Evolutionary conservation across 441 rosid species (phyloP), one percentile per base, ranked within the genome.

Genomic region (Mallotus repandus): DNA sequence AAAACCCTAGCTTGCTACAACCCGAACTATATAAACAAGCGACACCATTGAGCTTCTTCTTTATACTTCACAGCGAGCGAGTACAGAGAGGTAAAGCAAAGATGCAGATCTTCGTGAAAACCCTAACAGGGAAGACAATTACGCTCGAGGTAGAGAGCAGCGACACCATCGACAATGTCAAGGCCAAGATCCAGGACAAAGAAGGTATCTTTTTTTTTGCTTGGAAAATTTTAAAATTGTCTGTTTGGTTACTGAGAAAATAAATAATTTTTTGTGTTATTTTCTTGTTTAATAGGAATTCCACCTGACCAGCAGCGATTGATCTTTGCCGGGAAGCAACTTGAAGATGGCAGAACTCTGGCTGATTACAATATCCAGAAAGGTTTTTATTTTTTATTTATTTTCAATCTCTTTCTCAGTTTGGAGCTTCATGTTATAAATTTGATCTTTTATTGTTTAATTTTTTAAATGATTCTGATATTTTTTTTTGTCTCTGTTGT

Each of bases 31-130:
- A 38, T 38, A 38, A 38, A 6, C 41, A 38, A 7, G 7, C 41
- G 41, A 10, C 1, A 8, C 49, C 49, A 45, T 45, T 10, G 0
- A 5, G 10, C 7, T 4, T 29, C 3, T 29, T 29, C 32, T 29
- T 3, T 29, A 29, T 3, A 29, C 32, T 29, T 29, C 1, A 0
- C 32, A 29, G 32, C 32, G 32, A 29, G 32, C 32, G 32, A 29
- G 32, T 3, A 3, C 32, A 29, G 32, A 29, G 32, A 29, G 38
- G 38, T 38, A 6, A 38, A 38, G 41, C 41, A 4, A 38, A 43
- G 15, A 92, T 94, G 97, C 98, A 94, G 96, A 94, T 94, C 2
- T 94, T 94, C 81, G 98, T 92, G 80, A 94, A 90, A 81, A 92
- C 98, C 71, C 90, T 94, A 6, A 94, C 97, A 0, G 98, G 98